Percentiles rank a stretch among this genome's conserved stretches.
phyloP scores from a whole-genome alignment of 1,284 basidiomycete genomes.

The Boletus smithii region DNA sequence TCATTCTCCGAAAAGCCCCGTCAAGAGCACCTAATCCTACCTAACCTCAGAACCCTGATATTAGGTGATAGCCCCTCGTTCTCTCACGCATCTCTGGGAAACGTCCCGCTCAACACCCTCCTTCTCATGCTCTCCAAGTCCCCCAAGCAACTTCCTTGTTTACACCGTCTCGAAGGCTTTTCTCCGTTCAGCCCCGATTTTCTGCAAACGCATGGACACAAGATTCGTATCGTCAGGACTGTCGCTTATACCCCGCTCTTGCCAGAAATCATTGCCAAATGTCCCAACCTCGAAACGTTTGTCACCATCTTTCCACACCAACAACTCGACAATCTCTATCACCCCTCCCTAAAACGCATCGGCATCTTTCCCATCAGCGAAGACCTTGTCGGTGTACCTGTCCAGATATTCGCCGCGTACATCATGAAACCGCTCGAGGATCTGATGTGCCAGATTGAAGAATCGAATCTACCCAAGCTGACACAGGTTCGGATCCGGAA shows the following conservation, averaged over 20 bases:
- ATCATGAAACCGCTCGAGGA: conserved; percentile 40
- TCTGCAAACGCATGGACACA: conserved; percentile 38
- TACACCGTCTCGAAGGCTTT: conserved; percentile 42
- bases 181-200: conserved; percentile 40
- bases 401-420: conserved; percentile 30
- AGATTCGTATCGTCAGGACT: conserved; percentile 39
- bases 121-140: conserved; percentile 36
- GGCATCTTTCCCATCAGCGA: conserved; percentile 35
- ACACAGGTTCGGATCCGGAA: conserved; percentile 39
- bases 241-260: conserved; percentile 33
- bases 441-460: conserved; percentile 37
- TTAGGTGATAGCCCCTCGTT: conserved; percentile 39
- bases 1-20: conserved; percentile 15
- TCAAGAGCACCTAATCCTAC: conserved; percentile 32
- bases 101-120: conserved; percentile 39
- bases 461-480: conserved; percentile 36
- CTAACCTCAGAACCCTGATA: conserved; percentile 39
- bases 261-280: conserved; percentile 35
- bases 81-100: conserved; percentile 36
- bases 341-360: conserved; percentile 31
- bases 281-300: conserved; percentile 39
- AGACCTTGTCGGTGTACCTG: conserved; percentile 28
- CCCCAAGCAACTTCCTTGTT: conserved; percentile 35
- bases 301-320: conserved; percentile 38
- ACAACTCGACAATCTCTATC: conserved; percentile 28